Evolutionary conservation across 2,329 filamentous ascomycete species (phyloP).

Genomic region (Chaetomiaceae sp.): DNA sequence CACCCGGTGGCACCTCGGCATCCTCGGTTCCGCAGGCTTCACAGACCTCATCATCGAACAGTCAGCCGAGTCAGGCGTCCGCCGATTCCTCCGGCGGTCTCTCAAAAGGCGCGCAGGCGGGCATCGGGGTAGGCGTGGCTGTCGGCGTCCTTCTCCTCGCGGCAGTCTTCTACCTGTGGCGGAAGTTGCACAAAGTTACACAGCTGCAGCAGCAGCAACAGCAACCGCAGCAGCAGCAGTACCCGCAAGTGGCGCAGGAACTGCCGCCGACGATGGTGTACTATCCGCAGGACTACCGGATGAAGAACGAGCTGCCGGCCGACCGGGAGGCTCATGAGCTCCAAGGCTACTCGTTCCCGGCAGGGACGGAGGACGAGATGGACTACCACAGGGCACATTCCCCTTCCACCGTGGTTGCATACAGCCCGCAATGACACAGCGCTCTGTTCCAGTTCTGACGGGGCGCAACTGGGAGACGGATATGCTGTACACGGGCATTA

Average conservation of each 20-base stretch:
- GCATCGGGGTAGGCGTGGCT: constrained; percentile 8
- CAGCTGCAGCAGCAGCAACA: no score
- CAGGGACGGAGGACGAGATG: background rate
- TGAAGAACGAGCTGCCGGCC: background rate
- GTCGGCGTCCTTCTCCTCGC: constrained; percentile 3
- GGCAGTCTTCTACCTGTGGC: constrained; percentile 8
- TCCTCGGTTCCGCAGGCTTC: no score
- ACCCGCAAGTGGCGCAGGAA: no score
- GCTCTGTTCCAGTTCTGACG: no score
- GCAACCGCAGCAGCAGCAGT: no score
- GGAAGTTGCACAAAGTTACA: constrained; percentile 4
- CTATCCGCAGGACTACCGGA: background rate
- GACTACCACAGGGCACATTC: no score
- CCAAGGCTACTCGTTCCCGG: background rate
- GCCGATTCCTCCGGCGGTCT: background rate
- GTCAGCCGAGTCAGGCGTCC: background rate
- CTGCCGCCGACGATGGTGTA: background rate
- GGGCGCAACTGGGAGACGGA: no score
- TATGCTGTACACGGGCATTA: no score
- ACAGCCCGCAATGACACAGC: no score
- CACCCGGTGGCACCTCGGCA: no score
- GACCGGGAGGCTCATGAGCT: background rate
- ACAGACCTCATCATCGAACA: background rate
- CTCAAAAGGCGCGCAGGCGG: constrained; percentile 4
- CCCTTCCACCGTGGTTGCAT: no score